Evolutionary conservation across 164 flowering plant genomes (phyloP).

Genomic region (Dillenia turbinata): DNA sequence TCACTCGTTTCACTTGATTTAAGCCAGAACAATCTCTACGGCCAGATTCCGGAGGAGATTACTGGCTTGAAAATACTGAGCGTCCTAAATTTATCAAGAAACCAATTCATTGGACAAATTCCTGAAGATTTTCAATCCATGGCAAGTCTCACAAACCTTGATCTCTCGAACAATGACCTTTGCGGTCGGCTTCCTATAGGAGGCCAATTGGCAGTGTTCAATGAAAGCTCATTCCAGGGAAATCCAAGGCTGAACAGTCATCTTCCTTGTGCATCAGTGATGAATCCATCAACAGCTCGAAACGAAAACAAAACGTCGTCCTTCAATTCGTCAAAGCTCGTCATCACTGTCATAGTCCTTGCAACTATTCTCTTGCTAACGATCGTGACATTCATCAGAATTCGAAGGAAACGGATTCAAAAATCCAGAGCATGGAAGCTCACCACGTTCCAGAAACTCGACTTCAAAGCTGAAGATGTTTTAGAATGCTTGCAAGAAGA

Average conservation of each 20-base stretch:
- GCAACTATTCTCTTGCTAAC: slow-evolving; percentile 15
- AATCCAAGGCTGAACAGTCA: not conserved
- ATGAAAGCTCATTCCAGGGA: too few relatives aligned
- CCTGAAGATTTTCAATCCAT: too few relatives aligned
- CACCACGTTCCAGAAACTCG: slow-evolving; percentile 68
- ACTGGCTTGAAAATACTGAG: too few relatives aligned
- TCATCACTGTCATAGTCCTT: slow-evolving; percentile 19
- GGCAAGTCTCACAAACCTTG: too few relatives aligned
- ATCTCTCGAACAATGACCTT: too few relatives aligned
- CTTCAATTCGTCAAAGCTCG: slow-evolving; percentile 16
- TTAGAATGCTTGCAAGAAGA: slow-evolving; percentile 79
- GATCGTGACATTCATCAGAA: slow-evolving; percentile 7
- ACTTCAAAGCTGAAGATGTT: slow-evolving; percentile 74
- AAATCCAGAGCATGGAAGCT: slow-evolving; percentile 65
- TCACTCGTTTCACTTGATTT: too few relatives aligned
- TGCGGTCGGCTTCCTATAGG: too few relatives aligned
- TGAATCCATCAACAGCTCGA: not conserved
- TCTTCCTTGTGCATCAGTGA: slow-evolving; percentile 19
- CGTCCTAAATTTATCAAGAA: too few relatives aligned
- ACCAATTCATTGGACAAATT: too few relatives aligned
- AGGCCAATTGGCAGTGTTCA: too few relatives aligned
- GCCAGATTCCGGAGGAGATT: too few relatives aligned
- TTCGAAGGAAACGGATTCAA: slow-evolving; percentile 23
- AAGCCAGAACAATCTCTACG: too few relatives aligned
- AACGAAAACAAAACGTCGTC: not conserved